These are phyloP conservation scores for Ceratobasidium theobromae DNA, from an alignment of 1,284 basidiomycete species.

Conservation along the genomic window DNA sequence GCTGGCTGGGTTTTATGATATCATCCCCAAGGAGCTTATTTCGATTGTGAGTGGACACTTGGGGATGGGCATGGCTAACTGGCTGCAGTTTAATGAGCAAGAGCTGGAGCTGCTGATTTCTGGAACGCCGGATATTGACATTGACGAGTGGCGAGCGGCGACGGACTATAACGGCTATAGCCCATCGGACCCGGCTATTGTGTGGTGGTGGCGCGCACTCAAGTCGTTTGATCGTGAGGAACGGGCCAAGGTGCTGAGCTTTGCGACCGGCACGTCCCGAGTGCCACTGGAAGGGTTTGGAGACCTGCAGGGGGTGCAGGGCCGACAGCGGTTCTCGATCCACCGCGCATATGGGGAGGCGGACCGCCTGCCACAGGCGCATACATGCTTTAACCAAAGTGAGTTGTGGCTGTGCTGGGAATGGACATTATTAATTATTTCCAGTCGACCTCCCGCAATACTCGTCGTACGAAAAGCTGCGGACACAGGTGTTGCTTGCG, in stretches of 20 bases:
- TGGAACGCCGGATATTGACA: slow-evolving; percentile 97
- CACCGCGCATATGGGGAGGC: slow-evolving; percentile 88
- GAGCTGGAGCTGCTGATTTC: slow-evolving; percentile 98
- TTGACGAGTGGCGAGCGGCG: slow-evolving; percentile 96
- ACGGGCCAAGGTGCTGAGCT: slow-evolving; percentile 93
- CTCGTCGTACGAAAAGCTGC: slow-evolving; percentile 90
- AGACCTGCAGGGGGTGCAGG: slow-evolving; percentile 88
- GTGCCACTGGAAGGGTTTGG: slow-evolving; percentile 93
- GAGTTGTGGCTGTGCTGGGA: slow-evolving; percentile 19
- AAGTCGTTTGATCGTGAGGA: slow-evolving; percentile 98
- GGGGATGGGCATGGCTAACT: background rate
- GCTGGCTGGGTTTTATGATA: slow-evolving; percentile 92
- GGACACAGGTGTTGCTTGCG: slow-evolving; percentile 82
- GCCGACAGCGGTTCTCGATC: slow-evolving; percentile 94
- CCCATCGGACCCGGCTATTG: slow-evolving; percentile 88
- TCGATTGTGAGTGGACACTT: slow-evolving; percentile 59
- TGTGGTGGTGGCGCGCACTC: slow-evolving; percentile 99
- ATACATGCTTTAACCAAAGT: slow-evolving; percentile 66
- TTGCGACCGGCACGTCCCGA: slow-evolving; percentile 92
- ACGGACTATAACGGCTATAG: slow-evolving; percentile 88
- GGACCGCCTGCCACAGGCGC: slow-evolving; percentile 84
- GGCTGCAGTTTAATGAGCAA: slow-evolving; percentile 86
- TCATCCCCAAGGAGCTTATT: slow-evolving; percentile 84
- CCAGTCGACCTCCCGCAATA: slow-evolving; percentile 89
- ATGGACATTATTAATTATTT: slow-evolving; percentile 1